phyloP scores from a whole-genome alignment of 805 yeast species.

The Kodamaea nitidulidarum region DNA sequence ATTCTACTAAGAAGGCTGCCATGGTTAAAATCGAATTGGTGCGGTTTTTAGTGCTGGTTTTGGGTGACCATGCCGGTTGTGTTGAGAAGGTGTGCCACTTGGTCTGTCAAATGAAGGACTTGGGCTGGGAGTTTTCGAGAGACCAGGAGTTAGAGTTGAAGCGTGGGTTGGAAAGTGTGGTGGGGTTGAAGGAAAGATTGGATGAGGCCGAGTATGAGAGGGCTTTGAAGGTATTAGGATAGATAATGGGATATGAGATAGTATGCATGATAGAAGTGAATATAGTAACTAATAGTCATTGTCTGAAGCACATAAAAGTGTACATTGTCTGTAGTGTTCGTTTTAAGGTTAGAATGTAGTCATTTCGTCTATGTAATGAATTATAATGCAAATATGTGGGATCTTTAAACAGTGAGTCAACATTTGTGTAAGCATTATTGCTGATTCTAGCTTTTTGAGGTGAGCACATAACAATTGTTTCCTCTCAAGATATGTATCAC shows the following conservation, averaged over 20 bases:
- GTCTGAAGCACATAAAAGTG: too few species aligned
- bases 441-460: too few species aligned
- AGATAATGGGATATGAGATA: slow-evolving; percentile 1
- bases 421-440: too few species aligned
- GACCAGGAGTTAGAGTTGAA: slow-evolving; percentile 38
- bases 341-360: too few species aligned
- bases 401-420: too few species aligned
- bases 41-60: slow-evolving; percentile 26
- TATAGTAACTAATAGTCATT: not conserved
- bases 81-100: slow-evolving; percentile 56
- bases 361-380: too few species aligned
- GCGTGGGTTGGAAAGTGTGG: slow-evolving; percentile 35
- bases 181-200: slow-evolving; percentile 43
- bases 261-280: not conserved
- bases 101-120: slow-evolving; percentile 41
- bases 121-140: slow-evolving; percentile 42
- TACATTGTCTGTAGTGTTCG: too few species aligned
- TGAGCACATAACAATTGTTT: too few species aligned
- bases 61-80: slow-evolving; percentile 41
- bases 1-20: slow-evolving; percentile 35
- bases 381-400: too few species aligned
- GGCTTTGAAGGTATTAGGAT: slow-evolving; percentile 41
- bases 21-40: slow-evolving; percentile 36
- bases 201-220: slow-evolving; percentile 51
- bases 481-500: too few species aligned